Evolutionary conservation across 2,329 filamentous ascomycete species (phyloP).

Genomic region (Lasiodiplodia gonubiensis): DNA sequence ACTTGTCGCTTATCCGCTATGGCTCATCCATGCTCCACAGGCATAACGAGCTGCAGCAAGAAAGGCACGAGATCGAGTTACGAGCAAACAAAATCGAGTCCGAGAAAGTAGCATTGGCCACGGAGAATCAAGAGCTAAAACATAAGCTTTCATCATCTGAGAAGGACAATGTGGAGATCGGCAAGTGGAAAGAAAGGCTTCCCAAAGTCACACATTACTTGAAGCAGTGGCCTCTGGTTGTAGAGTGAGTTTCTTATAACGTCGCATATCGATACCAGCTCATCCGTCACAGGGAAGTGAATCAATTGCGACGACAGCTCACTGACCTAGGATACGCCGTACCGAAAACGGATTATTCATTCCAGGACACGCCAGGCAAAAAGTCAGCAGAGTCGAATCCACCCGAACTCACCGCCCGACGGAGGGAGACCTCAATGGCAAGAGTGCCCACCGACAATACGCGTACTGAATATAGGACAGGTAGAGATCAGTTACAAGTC

Average conservation of each 20-base stretch:
- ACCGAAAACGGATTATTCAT: slow-evolving; percentile 21
- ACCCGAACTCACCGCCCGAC: not conserved
- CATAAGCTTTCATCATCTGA: slow-evolving; percentile 33
- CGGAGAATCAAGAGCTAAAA: slow-evolving; percentile 36
- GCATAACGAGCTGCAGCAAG: not conserved
- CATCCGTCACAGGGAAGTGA: slow-evolving; percentile 20
- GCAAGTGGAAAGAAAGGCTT: slow-evolving; percentile 41
- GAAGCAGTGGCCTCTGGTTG: slow-evolving; percentile 41
- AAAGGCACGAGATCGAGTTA: not conserved
- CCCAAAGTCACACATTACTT: slow-evolving; percentile 45
- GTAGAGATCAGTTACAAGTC: not conserved
- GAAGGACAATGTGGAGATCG: slow-evolving; percentile 35
- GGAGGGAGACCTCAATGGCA: not conserved
- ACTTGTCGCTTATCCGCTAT: slow-evolving; percentile 45
- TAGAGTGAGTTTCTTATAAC: slow-evolving; percentile 33
- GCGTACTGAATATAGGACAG: not conserved
- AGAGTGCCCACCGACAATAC: not conserved
- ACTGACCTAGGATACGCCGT: slow-evolving; percentile 26
- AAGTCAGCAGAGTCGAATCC: too few relatives aligned
- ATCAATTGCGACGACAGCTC: slow-evolving; percentile 25
- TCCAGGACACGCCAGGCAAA: not conserved
- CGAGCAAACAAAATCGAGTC: not conserved
- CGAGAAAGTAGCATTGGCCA: not conserved
- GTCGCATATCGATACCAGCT: not conserved
- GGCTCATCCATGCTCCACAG: slow-evolving; percentile 33